Evolutionary conservation across 768 basidiomycete genomes (phyloP), one percentile per base, ranked within the genome.

Genomic region (Lyophyllum shimeji): DNA sequence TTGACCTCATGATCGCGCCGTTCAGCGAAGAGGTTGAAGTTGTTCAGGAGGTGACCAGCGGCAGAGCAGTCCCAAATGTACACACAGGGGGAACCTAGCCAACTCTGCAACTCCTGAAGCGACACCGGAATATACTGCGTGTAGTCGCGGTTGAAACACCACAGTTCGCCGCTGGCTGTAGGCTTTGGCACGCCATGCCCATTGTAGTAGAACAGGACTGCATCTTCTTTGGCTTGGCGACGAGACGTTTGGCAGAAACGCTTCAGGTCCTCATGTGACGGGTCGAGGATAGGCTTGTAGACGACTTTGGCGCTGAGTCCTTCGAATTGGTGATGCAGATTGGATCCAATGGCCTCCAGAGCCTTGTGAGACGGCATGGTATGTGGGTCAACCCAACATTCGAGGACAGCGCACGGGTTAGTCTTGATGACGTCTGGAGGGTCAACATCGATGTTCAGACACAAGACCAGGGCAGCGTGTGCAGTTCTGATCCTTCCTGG

Each of bases 31-130:
- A 73, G 76, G 67, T 90, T 91, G 71, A 96, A 97, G 71, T 97
- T 98, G 51, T 83, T 81, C 27, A 98, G 76, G 42, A 98, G 85
- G 71, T 98, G 85, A 0, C 97, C 97, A 1, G 97, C 96, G n/a
- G 93, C 92, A 1, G 94, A 95, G 69, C 95, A 98, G 67, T 99
- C 97, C 97, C 97, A 99, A 52, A 99, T 93, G 69, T 95, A 98
- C 25, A 98, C 93, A 27, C 91, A 93, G 0, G 97, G 97, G 0
- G 93, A 91, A 6, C 93, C 94, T 3, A 98, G 75, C 93, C 95
- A 98, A 18, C 78, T 83, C 68, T 98, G 95, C 15, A 99, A 79
- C 63, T 99, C 97, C 69, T 89, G 89, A 42, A 99, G 77, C 17
- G 93, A 95, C 11, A 98, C 90, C 0, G 97, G 97, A 56, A 98